Base-by-base conservation (phyloP, 768 basidiomycete genomes). In the Rickenella mellea region DNA sequence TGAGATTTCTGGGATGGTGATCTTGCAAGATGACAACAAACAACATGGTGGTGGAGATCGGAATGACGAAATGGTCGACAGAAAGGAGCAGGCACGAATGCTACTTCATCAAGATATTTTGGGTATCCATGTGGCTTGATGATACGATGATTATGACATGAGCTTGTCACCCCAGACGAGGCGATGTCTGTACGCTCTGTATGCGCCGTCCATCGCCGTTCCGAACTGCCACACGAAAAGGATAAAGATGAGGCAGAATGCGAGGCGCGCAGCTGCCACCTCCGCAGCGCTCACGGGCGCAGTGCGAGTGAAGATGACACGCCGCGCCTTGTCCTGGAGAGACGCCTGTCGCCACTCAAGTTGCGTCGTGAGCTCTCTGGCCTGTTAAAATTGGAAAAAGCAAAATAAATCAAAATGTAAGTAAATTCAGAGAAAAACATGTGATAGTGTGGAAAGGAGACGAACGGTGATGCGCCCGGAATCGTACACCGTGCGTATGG, bases 151-250 rank as follows among this genome's bases (percentile, higher is more conserved):
- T 15, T 36, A 87, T 33, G 78, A 82, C 71, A 86, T 81, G 43
- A 88, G 65, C 40, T 77, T 73, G 52, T 83, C 83, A 39, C 85
- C 85, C 83, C 83, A 88, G 11, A 88, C 74, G 17, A 85, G 71
- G 30, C 82, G 66, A 51, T 84, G 76, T 50, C 79, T 69, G 56
- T 88, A 81, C 17, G 84, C 85, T 27, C 78, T 68, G 46, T 83
- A 80, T 20, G 75, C 83, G 24, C 83, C 85, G 19, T 68, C 65
- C 15, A 83, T 54, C 0, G 76, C 73, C 24, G 79, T 70, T 71
- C 71, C 81, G 20, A 70, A 60, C 11, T 80, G 60, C 69, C 75
- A 76, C 30, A 72, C 62, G 57, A 78, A 80, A 17, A 70, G 60
- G 36, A 80, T 52, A 50, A 83, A 70, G 4, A 71, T 70, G 3